Conservation (phyloP, 176 grass and related monocot genomes). For the Oryza coarctata region DNA sequence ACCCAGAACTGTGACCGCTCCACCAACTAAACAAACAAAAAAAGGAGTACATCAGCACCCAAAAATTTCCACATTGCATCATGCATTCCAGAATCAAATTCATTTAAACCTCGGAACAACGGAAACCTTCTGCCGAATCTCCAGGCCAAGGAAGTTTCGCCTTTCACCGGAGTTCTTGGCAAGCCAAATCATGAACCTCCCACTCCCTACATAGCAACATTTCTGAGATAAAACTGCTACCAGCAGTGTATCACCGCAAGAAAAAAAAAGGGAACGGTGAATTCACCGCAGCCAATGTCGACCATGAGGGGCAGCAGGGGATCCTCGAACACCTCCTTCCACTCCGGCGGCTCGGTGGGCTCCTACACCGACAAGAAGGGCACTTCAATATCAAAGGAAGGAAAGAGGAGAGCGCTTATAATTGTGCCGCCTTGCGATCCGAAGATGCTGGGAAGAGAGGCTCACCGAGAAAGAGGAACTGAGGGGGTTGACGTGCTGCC, state of each 20-base stretch:
- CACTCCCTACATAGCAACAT: slow-evolving; percentile 56
- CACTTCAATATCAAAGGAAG: background rate
- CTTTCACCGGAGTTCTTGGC: slow-evolving; percentile 65
- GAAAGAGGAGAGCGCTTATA: background rate
- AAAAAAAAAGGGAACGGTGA: background rate
- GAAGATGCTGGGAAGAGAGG: background rate
- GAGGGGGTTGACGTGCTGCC: slow-evolving; percentile 98
- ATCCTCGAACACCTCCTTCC: slow-evolving; percentile 69
- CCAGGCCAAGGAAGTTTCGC: slow-evolving; percentile 84
- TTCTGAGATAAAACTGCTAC: background rate
- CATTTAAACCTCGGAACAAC: background rate
- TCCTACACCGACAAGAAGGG: slow-evolving; percentile 31
- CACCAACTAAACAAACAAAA: slow-evolving; percentile 63
- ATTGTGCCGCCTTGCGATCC: background rate
- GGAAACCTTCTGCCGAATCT: slow-evolving; percentile 86
- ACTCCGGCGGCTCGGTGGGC: slow-evolving; percentile 62
- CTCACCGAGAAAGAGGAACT: slow-evolving; percentile 74
- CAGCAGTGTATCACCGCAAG: background rate
- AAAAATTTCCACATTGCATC: background rate
- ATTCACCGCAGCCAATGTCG: slow-evolving; percentile 82
- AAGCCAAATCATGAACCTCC: slow-evolving; percentile 87
- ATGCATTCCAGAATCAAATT: background rate
- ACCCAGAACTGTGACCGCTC: slow-evolving; percentile 78
- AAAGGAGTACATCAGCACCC: background rate
- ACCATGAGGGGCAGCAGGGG: slow-evolving; percentile 79